Conservation (phyloP, 2,329 filamentous ascomycete species). For the Cordyceps pruinosa region DNA sequence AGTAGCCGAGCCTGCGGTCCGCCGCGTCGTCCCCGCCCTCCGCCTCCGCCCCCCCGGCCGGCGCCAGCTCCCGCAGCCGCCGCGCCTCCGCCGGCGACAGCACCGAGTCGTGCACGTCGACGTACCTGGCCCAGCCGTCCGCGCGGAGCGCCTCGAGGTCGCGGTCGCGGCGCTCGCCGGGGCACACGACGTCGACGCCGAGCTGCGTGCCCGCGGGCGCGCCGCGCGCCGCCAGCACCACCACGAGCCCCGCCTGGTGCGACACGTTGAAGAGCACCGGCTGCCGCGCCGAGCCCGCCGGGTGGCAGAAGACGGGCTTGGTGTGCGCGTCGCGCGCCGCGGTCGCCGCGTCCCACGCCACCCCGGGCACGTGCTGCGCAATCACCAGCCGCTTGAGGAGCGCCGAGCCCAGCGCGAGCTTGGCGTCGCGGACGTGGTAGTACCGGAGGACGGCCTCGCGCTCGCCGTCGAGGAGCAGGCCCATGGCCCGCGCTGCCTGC, state of each 20-base stretch:
- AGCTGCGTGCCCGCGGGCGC: slow-evolving; percentile 38
- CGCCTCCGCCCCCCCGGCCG: slow-evolving; percentile 20
- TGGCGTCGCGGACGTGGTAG: slow-evolving; percentile 64
- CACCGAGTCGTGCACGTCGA: slow-evolving; percentile 66
- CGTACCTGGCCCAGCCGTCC: slow-evolving; percentile 59
- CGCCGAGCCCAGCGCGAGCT: slow-evolving; percentile 65
- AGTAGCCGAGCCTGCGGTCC: slow-evolving; percentile 50
- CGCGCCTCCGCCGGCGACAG: slow-evolving; percentile 56
- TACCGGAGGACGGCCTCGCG: slow-evolving; percentile 51
- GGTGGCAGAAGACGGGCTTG: slow-evolving; percentile 48
- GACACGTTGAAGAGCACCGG: slow-evolving; percentile 65
- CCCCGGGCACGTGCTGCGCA: slow-evolving; percentile 42
- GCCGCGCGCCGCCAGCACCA: slow-evolving; percentile 49
- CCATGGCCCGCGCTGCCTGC: slow-evolving; percentile 48
- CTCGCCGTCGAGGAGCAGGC: slow-evolving; percentile 48
- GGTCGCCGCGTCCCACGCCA: slow-evolving; percentile 54
- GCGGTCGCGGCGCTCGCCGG: slow-evolving; percentile 58
- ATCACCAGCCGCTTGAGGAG: slow-evolving; percentile 68
- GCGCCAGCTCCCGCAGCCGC: slow-evolving; percentile 48
- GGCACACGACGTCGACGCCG: slow-evolving; percentile 71
- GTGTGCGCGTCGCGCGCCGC: slow-evolving; percentile 49
- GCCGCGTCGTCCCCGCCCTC: slow-evolving; percentile 30
- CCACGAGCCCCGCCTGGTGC: slow-evolving; percentile 71
- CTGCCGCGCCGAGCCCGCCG: slow-evolving; percentile 37
- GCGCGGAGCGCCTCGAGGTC: slow-evolving; percentile 49